These are phyloP conservation scores for Penium margaritaceum DNA, from an alignment of 139 green algal genomes.

Conservation along the genomic window DNA sequence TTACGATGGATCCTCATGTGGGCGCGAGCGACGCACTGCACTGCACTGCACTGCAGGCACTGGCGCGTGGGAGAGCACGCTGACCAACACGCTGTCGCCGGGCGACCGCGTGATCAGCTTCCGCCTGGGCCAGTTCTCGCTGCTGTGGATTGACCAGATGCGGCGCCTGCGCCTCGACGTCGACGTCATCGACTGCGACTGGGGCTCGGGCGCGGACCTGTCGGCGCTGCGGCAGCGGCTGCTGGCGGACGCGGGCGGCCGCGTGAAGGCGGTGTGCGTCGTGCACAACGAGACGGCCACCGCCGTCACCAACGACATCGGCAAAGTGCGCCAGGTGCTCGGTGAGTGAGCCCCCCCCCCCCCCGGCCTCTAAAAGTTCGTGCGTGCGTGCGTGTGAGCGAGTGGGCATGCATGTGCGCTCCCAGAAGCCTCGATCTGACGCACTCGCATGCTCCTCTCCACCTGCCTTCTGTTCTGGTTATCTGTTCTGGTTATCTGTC, in stretches of 20 bases:
- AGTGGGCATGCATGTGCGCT: too few relatives aligned
- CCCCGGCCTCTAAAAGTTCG: too few relatives aligned
- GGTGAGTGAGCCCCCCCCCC: too few relatives aligned
- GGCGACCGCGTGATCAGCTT: constrained; percentile 78
- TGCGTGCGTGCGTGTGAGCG: too few relatives aligned
- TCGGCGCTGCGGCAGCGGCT: constrained; percentile 61
- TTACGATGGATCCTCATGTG: too few relatives aligned
- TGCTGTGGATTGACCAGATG: constrained; percentile 66
- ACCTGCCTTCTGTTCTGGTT: too few relatives aligned
- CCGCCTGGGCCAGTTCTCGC: constrained; percentile 85
- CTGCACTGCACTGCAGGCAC: constrained; percentile 62
- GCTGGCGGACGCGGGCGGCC: constrained; percentile 66
- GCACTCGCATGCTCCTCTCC: too few relatives aligned
- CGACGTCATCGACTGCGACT: constrained; percentile 72
- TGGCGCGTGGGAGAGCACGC: constrained; percentile 83
- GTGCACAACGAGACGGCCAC: constrained; percentile 98
- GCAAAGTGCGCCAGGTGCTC: constrained; percentile 45
- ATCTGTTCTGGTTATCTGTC: too few relatives aligned
- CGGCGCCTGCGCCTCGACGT: constrained; percentile 91
- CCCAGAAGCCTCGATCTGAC: too few relatives aligned
- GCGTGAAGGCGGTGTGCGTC: constrained; percentile 88
- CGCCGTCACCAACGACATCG: constrained; percentile 74
- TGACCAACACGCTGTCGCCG: constrained; percentile 91
- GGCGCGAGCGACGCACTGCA: too few relatives aligned
- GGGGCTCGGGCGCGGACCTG: constrained; percentile 83